These are phyloP conservation scores for Exophiala bonariae DNA, from an alignment of 2,329 filamentous ascomycete genomes.

Conservation along the genomic window DNA sequence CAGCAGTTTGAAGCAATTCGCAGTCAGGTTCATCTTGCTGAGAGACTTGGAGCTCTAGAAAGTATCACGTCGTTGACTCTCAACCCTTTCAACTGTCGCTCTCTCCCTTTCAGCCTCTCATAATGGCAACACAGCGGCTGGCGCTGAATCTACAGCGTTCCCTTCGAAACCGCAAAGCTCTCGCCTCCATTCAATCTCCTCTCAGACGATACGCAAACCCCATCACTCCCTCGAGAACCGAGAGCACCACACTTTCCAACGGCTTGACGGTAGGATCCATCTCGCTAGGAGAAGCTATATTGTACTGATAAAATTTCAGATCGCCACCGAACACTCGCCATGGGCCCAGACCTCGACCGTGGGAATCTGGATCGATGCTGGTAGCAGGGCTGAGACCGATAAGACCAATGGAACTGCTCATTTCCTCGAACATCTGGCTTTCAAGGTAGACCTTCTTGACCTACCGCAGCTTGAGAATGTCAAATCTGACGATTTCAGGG, in stretches of 20 bases:
- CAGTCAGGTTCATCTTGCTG: not conserved
- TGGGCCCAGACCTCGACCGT: slow-evolving; percentile 98
- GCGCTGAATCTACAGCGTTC: slow-evolving; percentile 90
- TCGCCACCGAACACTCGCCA: slow-evolving; percentile 96
- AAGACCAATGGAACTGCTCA: slow-evolving; percentile 99
- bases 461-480: not conserved
- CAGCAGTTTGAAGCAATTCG: not conserved
- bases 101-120: not conserved
- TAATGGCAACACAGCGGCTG: slow-evolving; percentile 95
- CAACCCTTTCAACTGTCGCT: not conserved
- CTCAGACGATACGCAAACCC: slow-evolving; percentile 89
- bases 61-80: not conserved
- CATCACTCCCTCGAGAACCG: slow-evolving; percentile 75
- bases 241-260: slow-evolving; percentile 95
- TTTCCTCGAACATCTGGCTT: slow-evolving; percentile 99
- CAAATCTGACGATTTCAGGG: slow-evolving; percentile 57
- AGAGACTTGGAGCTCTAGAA: no score
- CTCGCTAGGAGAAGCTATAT: slow-evolving; percentile 20
- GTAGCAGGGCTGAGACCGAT: slow-evolving; percentile 95
- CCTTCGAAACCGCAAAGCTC: slow-evolving; percentile 81
- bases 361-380: slow-evolving; percentile 99
- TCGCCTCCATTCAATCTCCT: slow-evolving; percentile 74
- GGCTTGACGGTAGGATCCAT: slow-evolving; percentile 77
- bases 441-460: slow-evolving; percentile 70
- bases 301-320: slow-evolving; percentile 54